Base-by-base conservation (phyloP, 1,139 yeast species). In the Saccharomyces hybrid region DNA sequence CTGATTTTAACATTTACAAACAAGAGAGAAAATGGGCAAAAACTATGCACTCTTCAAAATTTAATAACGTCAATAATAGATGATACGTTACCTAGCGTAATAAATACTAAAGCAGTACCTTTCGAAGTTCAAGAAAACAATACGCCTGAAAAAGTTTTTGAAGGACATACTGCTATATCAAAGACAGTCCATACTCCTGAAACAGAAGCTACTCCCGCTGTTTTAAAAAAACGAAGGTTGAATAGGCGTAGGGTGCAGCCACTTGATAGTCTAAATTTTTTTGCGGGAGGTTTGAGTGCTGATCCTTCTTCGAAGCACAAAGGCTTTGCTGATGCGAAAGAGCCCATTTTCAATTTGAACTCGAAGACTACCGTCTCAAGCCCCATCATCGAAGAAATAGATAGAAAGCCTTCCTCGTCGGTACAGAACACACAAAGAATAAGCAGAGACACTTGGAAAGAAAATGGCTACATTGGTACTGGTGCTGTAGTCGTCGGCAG, bases 231-330 rank as follows among this genome's bases (percentile, higher is more conserved):
- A 16, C 55, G 66, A 49, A 57, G 65, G 50, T 30, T 62, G 27
- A 60, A 56, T 41, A 59, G 69, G 31, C 58, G 58, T 27, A 59
- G 54, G 30, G 63, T 71, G 1, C 59, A 68, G 52, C 67, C 73
- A 0, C 56, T 72, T 28, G 70, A 71, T 47, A 68, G 73, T 51
- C 57, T 72, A 48, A 65, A 63, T 32, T 72, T 68, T 59, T 72
- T 73, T 61, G 75, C 71, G 1, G 76, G 75, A 26, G 75, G 75
- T 9, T 38, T 38, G 25, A 38, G 25, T 38, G 23, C 25, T 38
- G 6, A 38, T 11, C 7, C 44, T 38, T 16, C 44, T 5, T 16
- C 46, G 34, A 28, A 16, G 6, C 41, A n/a, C 48, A n/a, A 31
- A 2, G 30, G 7, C 26, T 5, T 7, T 8, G 13, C n/a, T 38